phyloP scores from a whole-genome alignment of 192 early-diverging fungal species.

The Globomyces pollinis-pini region DNA sequence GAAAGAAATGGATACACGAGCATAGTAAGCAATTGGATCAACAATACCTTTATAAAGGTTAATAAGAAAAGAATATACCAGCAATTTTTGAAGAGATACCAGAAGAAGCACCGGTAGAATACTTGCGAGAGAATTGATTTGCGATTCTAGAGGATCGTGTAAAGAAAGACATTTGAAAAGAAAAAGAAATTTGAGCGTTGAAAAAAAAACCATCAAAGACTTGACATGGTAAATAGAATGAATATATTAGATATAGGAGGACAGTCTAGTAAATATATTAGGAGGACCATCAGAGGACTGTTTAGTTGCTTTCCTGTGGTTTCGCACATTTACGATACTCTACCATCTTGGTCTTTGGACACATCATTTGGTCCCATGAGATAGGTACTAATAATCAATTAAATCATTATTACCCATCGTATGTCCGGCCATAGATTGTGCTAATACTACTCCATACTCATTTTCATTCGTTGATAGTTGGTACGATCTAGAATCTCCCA shows the following conservation, averaged over 20 bases:
- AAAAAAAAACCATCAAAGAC: no score
- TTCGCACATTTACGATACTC: conserved; percentile 96
- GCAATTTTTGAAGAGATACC: no score
- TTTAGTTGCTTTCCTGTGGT: conserved; percentile 35
- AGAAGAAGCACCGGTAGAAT: no score
- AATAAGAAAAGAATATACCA: no score
- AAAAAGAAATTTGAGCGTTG: no score
- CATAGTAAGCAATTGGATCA: neutral
- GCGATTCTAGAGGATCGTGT: no score
- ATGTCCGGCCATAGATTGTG: conserved; percentile 45
- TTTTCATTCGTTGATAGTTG: conserved; percentile 88
- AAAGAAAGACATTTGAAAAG: no score
- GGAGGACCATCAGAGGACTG: neutral
- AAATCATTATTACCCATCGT: no score
- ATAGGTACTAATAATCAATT: no score
- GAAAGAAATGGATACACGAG: neutral
- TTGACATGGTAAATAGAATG: no score
- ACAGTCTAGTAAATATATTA: neutral
- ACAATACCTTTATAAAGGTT: neutral
- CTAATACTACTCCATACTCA: conserved; percentile 90
- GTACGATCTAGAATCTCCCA: conserved; percentile 88
- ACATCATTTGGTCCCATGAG: conserved; percentile 98
- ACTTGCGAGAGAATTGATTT: no score
- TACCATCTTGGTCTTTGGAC: conserved; percentile 74
- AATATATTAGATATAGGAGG: no score